Evolutionary conservation across 306 rosid genomes (phyloP).

Genomic region (Alnus glutinosa): DNA sequence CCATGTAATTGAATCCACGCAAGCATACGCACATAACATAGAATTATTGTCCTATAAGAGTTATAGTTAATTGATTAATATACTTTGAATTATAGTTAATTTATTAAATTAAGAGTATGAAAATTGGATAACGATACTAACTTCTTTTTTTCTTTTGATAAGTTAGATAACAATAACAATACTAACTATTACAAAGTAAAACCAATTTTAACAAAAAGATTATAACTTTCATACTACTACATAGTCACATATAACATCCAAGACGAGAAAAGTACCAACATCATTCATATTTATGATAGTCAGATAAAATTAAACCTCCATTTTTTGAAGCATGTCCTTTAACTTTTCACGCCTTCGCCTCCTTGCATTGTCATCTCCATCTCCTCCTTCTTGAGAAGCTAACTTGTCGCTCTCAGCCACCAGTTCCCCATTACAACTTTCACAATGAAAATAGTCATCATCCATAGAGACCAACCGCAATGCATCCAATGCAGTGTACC

Average conservation of each 20-base stretch:
- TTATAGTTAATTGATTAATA: neutral
- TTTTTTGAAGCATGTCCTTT: conserved; percentile 84
- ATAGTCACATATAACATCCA: conserved; percentile 4
- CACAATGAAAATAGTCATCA: conserved; percentile 89
- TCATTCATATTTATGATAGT: neutral
- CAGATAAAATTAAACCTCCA: conserved; percentile 59
- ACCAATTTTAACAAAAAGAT: conserved; percentile 13
- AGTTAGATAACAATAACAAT: conserved; percentile 20
- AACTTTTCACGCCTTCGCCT: conserved; percentile 78
- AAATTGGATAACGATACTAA: too few relatives aligned
- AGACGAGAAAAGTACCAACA: conserved; percentile 10
- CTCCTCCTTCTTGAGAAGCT: conserved; percentile 84
- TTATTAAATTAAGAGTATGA: too few relatives aligned
- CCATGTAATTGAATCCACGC: neutral
- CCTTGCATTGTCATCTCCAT: conserved; percentile 87
- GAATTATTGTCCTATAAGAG: conserved; percentile 8
- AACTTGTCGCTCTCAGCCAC: conserved; percentile 93
- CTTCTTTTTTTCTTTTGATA: neutral
- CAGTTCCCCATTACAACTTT: conserved; percentile 79
- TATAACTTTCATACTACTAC: neutral
- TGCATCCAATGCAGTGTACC: conserved; percentile 94
- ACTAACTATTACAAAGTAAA: conserved; percentile 18
- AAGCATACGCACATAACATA: neutral
- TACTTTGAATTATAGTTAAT: too few relatives aligned
- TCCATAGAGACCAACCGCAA: conserved; percentile 79